phyloP scores from a whole-genome alignment of 1,284 basidiomycete genomes.

The Ustilago xerochloae region DNA sequence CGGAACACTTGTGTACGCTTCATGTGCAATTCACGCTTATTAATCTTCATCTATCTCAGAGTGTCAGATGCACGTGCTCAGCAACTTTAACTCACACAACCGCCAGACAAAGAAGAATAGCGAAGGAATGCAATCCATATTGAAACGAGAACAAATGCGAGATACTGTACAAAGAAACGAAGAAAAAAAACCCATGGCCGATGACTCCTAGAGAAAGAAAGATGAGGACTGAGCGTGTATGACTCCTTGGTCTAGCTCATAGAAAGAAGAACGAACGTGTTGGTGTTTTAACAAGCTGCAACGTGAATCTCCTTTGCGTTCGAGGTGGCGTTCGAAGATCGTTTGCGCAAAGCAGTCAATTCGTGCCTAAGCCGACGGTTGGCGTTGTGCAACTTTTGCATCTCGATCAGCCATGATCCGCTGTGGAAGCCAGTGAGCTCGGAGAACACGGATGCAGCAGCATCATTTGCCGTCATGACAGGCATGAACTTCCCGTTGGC shows the following conservation, averaged over 20 bases:
- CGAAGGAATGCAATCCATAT: background rate
- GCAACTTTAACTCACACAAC: too few relatives aligned
- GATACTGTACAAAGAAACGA: background rate
- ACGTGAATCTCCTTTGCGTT: background rate
- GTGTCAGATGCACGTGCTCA: too few relatives aligned
- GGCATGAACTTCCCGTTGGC: constrained; percentile 19
- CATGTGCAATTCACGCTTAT: too few relatives aligned
- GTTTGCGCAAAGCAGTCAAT: constrained; percentile 17
- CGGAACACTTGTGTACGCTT: too few relatives aligned
- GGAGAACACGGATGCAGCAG: constrained; percentile 35
- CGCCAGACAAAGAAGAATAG: too few relatives aligned
- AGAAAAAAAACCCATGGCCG: too few relatives aligned
- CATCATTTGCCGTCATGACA: constrained; percentile 40
- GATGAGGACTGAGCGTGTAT: background rate
- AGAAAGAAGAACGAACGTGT: background rate
- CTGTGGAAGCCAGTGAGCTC: constrained; percentile 44
- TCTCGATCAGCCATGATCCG: constrained; percentile 47
- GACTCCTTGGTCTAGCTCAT: too few relatives aligned
- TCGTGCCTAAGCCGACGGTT: constrained; percentile 36
- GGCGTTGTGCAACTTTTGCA: constrained; percentile 47
- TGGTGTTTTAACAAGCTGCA: constrained; percentile 10
- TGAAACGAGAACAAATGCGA: background rate
- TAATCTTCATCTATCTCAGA: too few relatives aligned
- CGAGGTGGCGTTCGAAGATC: background rate
- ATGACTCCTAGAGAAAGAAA: background rate